Percentiles rank a stretch among this genome's conserved stretches.
Evolutionary conservation across 352 stramenopile genomes (phyloP).

Genomic region (Phytopythium ostracodes): DNA sequence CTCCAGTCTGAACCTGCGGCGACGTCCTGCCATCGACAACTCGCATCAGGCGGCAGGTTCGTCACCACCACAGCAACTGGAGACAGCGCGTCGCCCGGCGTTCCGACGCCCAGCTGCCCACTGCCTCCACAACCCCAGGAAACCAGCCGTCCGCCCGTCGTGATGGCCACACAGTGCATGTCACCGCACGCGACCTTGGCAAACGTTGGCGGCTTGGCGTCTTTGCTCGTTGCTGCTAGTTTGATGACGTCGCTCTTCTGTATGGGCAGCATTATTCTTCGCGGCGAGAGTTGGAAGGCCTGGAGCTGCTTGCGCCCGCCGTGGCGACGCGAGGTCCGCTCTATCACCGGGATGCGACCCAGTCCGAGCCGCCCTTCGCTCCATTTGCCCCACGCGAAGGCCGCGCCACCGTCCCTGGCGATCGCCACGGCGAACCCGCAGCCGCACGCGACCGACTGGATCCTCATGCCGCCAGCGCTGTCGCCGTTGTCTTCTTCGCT

Average conservation of each 20-base stretch:
- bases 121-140: slow-evolving; percentile 77
- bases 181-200: slow-evolving; percentile 61
- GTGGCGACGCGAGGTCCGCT: slow-evolving; percentile 29
- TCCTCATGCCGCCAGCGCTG: neutral
- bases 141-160: slow-evolving; percentile 42
- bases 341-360: slow-evolving; percentile 49
- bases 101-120: slow-evolving; percentile 75
- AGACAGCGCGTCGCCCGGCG: slow-evolving; percentile 24
- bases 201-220: slow-evolving; percentile 11
- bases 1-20: slow-evolving; percentile 74
- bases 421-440: slow-evolving; percentile 81
- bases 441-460: slow-evolving; percentile 48
- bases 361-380: slow-evolving; percentile 69
- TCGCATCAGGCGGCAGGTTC: neutral
- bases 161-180: slow-evolving; percentile 75
- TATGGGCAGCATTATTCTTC: slow-evolving; percentile 6
- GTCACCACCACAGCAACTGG: slow-evolving; percentile 17
- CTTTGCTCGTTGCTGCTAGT: neutral
- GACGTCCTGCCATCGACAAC: slow-evolving; percentile 34
- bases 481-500: neutral
- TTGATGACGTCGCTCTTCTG: neutral
- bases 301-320: slow-evolving; percentile 49
- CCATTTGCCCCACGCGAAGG: slow-evolving; percentile 83
- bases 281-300: slow-evolving; percentile 46
- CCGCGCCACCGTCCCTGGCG: slow-evolving; percentile 28